Conservation (phyloP, 2,329 filamentous ascomycete genomes). For the Exutisphaerella laricina region DNA sequence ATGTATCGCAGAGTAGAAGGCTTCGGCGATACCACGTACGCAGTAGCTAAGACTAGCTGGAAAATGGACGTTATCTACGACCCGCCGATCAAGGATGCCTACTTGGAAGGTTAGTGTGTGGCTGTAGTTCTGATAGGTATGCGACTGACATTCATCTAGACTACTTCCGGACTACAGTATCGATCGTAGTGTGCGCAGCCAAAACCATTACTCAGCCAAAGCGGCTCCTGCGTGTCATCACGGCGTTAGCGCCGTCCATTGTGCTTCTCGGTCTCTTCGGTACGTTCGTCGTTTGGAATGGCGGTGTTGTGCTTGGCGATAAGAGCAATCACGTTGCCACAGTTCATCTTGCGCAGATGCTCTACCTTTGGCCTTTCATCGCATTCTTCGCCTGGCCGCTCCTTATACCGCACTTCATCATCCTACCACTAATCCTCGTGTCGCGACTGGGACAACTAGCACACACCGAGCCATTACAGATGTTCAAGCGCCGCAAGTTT, state of each 20-base stretch:
- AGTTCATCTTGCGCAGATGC: constrained; percentile 82
- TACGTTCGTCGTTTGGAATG: constrained; percentile 77
- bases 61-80: constrained; percentile 45
- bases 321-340: constrained; percentile 92
- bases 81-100: constrained; percentile 45
- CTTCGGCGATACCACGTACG: constrained; percentile 28
- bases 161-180: constrained; percentile 46
- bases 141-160: constrained; percentile 17
- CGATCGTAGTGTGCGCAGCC: constrained; percentile 56
- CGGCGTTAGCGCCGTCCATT: constrained; percentile 46
- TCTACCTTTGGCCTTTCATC: constrained; percentile 91
- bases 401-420: constrained; percentile 52
- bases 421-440: constrained; percentile 25
- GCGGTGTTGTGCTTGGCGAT: constrained; percentile 87
- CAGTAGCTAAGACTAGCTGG: constrained; percentile 34
- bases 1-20: constrained; percentile 29
- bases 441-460: constrained; percentile 23
- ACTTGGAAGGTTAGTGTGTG: constrained; percentile 42
- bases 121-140: not conserved
- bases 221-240: constrained; percentile 17
- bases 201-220: constrained; percentile 34
- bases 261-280: constrained; percentile 62
- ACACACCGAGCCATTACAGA: constrained; percentile 28
- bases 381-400: constrained; percentile 84
- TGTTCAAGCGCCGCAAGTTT: constrained; percentile 31